Conservation (phyloP, 495 filamentous ascomycete species). For the Hypomontagnella submonticulosa region DNA sequence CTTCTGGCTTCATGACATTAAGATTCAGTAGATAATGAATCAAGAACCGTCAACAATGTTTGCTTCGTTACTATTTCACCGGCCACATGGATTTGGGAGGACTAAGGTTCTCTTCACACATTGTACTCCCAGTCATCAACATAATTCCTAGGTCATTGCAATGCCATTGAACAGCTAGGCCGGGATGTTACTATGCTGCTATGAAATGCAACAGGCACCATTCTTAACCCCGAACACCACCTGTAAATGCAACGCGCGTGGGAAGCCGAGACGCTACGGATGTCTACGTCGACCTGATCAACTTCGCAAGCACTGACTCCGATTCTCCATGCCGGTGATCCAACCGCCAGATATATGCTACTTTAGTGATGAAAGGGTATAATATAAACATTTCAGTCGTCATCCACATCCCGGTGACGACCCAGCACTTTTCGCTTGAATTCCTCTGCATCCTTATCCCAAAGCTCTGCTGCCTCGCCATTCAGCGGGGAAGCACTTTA, state of each 20-base stretch:
- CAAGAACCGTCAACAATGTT: slow-evolving; percentile 52
- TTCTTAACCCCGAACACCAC: slow-evolving; percentile 24
- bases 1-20: slow-evolving; percentile 60
- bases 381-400: slow-evolving; percentile 55
- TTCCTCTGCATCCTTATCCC: slow-evolving; percentile 88
- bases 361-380: slow-evolving; percentile 18
- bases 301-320: slow-evolving; percentile 49
- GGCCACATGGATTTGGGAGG: neutral
- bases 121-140: neutral
- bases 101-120: too few relatives aligned
- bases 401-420: slow-evolving; percentile 67
- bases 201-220: slow-evolving; percentile 14
- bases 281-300: slow-evolving; percentile 9
- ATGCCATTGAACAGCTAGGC: slow-evolving; percentile 14
- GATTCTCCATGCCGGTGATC: slow-evolving; percentile 49
- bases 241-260: slow-evolving; percentile 41
- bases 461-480: slow-evolving; percentile 93
- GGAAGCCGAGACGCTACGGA: slow-evolving; percentile 21
- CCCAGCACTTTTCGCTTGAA: slow-evolving; percentile 79
- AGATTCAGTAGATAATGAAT: slow-evolving; percentile 62
- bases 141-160: neutral
- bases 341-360: slow-evolving; percentile 28
- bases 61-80: slow-evolving; percentile 5
- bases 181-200: slow-evolving; percentile 8
- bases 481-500: slow-evolving; percentile 91